A percentile compares a stretch with the other conserved stretches of the same genome.
Conservation (phyloP, 176 grass and related monocot species). For the Rhipidocladum racemiflorum region DNA sequence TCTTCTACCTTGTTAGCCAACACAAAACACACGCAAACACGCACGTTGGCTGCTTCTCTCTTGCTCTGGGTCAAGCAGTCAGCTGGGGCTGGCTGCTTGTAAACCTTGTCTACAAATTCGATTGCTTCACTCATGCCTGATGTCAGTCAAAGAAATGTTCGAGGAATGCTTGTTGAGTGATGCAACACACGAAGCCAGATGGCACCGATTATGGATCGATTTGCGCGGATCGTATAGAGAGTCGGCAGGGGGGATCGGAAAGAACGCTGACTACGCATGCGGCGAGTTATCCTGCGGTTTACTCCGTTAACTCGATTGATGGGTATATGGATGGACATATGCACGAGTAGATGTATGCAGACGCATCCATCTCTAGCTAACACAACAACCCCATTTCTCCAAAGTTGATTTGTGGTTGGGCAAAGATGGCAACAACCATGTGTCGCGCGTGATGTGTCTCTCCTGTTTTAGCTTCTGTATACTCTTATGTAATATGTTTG, state of each 20-base stretch:
- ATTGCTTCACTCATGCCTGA: neutral
- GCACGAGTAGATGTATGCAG: conserved; percentile 6
- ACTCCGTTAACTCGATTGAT: neutral
- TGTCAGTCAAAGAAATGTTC: neutral
- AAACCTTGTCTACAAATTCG: neutral
- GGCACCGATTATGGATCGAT: too few relatives aligned
- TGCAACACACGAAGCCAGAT: neutral
- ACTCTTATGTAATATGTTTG: too few relatives aligned
- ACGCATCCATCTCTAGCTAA: conserved; percentile 46
- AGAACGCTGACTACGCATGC: neutral
- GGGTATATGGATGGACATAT: conserved; percentile 18
- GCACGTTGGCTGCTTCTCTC: neutral
- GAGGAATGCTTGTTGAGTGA: neutral
- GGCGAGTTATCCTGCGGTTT: neutral
- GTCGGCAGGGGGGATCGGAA: too few relatives aligned
- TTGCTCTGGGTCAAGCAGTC: conserved; percentile 23
- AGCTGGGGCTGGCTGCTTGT: neutral
- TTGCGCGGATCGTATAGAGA: too few relatives aligned
- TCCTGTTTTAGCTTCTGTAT: neutral
- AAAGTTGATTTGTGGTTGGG: conserved; percentile 21
- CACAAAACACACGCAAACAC: neutral
- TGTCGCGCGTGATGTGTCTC: neutral
- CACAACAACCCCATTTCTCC: conserved; percentile 30
- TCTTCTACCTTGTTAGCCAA: conserved; percentile 36
- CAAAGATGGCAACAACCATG: conserved; percentile 27